A percentile compares a stretch with the other conserved stretches of the same genome.
These are phyloP conservation scores for Catunica adiposa DNA, from an alignment of 2,329 filamentous ascomycete species.

Conservation along the genomic window DNA sequence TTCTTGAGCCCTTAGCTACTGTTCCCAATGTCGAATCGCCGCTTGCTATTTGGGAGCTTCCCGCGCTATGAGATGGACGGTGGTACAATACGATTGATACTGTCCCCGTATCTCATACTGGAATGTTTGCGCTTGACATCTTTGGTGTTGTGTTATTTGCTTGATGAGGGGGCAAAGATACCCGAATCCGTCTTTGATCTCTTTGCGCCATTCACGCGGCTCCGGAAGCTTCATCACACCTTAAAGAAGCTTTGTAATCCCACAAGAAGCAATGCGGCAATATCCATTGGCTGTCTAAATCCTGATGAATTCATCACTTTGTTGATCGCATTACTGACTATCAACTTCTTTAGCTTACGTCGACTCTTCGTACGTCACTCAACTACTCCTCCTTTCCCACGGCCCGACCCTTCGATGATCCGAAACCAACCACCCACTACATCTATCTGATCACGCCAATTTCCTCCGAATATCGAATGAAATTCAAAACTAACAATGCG, in stretches of 20 bases:
- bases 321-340: slow-evolving; percentile 17
- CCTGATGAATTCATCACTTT: background rate
- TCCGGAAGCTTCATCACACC: background rate
- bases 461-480: background rate
- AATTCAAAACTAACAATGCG: slow-evolving; percentile 10
- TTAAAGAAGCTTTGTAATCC: background rate
- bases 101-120: no score
- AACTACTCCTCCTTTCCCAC: slow-evolving; percentile 7
- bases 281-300: background rate
- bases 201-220: background rate
- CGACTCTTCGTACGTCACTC: slow-evolving; percentile 30
- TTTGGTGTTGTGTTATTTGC: no score
- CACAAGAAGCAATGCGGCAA: background rate
- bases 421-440: background rate
- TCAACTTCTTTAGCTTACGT: slow-evolving; percentile 28
- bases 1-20: background rate
- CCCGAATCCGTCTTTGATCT: no score
- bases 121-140: no score
- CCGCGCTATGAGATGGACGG: background rate
- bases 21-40: background rate
- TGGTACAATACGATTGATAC: background rate
- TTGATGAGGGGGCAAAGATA: no score
- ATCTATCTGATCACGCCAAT: background rate
- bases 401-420: background rate
- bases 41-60: background rate